These are phyloP conservation scores for Amanita inopinata DNA, from an alignment of 768 basidiomycete genomes.

Conservation along the genomic window DNA sequence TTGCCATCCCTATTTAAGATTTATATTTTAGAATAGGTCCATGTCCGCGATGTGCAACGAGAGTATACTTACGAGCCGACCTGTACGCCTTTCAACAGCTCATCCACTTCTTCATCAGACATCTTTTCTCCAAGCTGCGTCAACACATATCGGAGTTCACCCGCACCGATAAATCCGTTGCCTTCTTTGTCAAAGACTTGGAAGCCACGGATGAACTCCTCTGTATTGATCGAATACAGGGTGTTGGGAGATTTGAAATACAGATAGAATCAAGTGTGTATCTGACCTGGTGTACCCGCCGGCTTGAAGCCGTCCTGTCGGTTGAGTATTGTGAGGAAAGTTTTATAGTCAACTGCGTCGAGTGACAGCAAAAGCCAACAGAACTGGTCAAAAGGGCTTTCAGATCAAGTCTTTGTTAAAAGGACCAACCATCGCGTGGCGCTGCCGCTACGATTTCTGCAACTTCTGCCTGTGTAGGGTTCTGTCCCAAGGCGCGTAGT, in stretches of 20 bases:
- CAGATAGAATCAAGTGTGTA: not conserved
- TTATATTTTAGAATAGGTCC: conserved; percentile 5
- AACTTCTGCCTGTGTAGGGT: conserved; percentile 99
- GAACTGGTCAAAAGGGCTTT: too few species aligned
- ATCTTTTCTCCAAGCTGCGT: conserved; percentile 99
- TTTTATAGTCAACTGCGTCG: conserved; percentile 79
- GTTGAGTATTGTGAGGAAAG: conserved; percentile 86
- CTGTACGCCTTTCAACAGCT: conserved; percentile 92
- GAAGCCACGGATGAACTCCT: conserved; percentile 99
- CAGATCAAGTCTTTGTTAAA: not conserved
- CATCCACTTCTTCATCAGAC: conserved; percentile 95
- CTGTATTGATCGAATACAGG: conserved; percentile 28
- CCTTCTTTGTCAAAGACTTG: conserved; percentile 98
- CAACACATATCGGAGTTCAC: conserved; percentile 85
- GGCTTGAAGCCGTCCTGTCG: conserved; percentile 96
- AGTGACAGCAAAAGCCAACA: too few species aligned
- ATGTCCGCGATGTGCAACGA: conserved; percentile 7
- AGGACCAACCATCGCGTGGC: conserved; percentile 62
- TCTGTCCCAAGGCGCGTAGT: conserved; percentile 89
- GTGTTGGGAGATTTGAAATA: not conserved
- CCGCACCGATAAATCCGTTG: conserved; percentile 85
- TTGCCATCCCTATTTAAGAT: conserved; percentile 71
- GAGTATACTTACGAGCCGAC: conserved; percentile 61
- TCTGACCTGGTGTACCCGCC: conserved; percentile 84
- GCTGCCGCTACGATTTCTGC: conserved; percentile 65